These are phyloP conservation scores for Carex arenaria DNA, from an alignment of 202 grass and related monocot genomes.

Conservation along the genomic window DNA sequence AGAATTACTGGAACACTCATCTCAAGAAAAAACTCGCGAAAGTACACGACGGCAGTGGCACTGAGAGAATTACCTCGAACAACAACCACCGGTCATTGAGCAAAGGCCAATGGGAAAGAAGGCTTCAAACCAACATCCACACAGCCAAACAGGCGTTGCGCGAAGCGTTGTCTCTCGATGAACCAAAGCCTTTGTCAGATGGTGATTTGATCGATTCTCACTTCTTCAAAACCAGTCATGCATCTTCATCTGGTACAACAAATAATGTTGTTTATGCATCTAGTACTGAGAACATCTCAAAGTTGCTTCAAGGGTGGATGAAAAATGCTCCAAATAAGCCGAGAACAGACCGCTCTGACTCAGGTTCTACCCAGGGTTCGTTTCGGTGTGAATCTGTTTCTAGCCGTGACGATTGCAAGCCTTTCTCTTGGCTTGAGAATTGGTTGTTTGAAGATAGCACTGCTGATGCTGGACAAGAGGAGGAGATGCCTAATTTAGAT, in stretches of 20 bases:
- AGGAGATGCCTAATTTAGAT: constrained; percentile 10
- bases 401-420: constrained; percentile 10
- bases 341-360: not conserved
- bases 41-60: not conserved
- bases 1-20: constrained; percentile 92
- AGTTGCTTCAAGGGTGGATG: constrained; percentile 69
- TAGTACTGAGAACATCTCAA: constrained; percentile 72
- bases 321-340: constrained; percentile 8
- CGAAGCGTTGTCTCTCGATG: constrained; percentile 46
- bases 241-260: not conserved
- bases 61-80: not conserved
- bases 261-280: constrained; percentile 49
- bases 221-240: not conserved
- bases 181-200: constrained; percentile 7
- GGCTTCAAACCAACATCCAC: constrained; percentile 81
- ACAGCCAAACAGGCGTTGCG: constrained; percentile 61
- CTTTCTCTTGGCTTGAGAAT: constrained; percentile 22
- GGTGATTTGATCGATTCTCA: not conserved
- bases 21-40: constrained; percentile 66
- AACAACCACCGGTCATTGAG: constrained; percentile 1
- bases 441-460: constrained; percentile 20
- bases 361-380: constrained; percentile 6
- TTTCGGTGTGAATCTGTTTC: constrained; percentile 8
- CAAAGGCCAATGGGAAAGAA: constrained; percentile 85
- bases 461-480: not conserved